Percentiles rank a stretch among this genome's conserved stretches.
phyloP scores from a whole-genome alignment of 2,329 filamentous ascomycete species.

The Neonectria punicea region DNA sequence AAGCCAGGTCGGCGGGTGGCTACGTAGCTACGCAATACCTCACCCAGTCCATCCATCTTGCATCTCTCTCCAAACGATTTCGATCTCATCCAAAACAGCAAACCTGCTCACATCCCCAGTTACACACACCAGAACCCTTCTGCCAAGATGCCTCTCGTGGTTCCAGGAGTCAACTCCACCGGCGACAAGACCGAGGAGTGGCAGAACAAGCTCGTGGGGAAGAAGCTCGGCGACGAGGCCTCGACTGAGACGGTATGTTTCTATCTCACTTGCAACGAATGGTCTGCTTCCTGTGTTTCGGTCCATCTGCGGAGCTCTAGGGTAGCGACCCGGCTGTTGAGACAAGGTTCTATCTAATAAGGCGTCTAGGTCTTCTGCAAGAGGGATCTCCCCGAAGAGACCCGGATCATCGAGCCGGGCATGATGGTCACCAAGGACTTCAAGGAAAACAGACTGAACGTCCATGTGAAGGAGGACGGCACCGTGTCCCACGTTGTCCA shows the following conservation, averaged over 20 bases:
- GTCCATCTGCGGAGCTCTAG: neutral
- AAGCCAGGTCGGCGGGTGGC: neutral
- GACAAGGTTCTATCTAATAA: constrained; percentile 6
- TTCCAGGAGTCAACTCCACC: constrained; percentile 65
- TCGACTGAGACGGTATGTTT: constrained; percentile 64
- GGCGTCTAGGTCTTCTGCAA: constrained; percentile 66
- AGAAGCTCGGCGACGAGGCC: constrained; percentile 65
- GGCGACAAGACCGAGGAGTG: constrained; percentile 65
- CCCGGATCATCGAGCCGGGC: constrained; percentile 67
- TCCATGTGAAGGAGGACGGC: constrained; percentile 69
- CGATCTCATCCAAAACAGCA: neutral
- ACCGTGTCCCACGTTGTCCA: constrained; percentile 69
- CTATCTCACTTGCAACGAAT: neutral
- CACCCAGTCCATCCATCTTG: neutral
- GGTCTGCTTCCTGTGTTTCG: neutral
- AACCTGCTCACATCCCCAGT: constrained; percentile 6
- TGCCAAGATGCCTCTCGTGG: constrained; percentile 71
- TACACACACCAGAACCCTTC: neutral
- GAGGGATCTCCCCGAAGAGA: constrained; percentile 66
- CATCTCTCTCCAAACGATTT: neutral
- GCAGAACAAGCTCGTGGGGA: constrained; percentile 71
- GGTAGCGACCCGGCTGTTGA: neutral
- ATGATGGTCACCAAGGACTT: constrained; percentile 69
- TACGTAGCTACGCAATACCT: neutral
- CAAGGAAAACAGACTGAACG: constrained; percentile 64